phyloP scores from a whole-genome alignment of 192 early-diverging fungal genomes.

The Podila verticillata region DNA sequence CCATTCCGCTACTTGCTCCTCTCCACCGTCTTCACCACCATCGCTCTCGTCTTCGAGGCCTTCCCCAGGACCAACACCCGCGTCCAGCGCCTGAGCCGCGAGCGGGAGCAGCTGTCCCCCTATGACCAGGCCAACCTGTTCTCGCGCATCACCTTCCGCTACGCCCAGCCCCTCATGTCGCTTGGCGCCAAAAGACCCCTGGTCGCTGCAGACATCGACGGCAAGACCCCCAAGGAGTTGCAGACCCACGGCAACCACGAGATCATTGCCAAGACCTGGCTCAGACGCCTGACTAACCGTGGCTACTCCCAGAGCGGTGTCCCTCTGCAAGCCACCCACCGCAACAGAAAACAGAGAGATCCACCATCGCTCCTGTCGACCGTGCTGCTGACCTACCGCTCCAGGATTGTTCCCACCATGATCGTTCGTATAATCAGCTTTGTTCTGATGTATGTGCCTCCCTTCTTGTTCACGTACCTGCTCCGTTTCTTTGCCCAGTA shows the following conservation, averaged over 20 bases:
- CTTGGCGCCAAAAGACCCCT: conserved; percentile 77
- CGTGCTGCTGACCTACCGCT: conserved; percentile 15
- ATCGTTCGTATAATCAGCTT: conserved; percentile 19
- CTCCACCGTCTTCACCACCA: conserved; percentile 6
- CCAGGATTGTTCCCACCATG: conserved; percentile 15
- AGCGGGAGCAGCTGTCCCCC: conserved; percentile 9
- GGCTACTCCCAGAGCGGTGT: neutral
- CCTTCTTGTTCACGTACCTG: conserved; percentile 26
- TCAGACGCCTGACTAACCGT: neutral
- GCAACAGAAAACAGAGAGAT: neutral
- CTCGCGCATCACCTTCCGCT: conserved; percentile 81
- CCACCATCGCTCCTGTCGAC: conserved; percentile 27
- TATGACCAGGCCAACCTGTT: conserved; percentile 77
- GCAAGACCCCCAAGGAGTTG: conserved; percentile 5
- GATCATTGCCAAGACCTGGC: conserved; percentile 15
- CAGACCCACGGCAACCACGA: conserved; percentile 24
- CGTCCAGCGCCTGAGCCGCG: conserved; percentile 29
- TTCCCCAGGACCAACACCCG: conserved; percentile 23
- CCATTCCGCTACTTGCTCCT: conserved; percentile 16
- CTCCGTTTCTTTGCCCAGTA: conserved; percentile 39
- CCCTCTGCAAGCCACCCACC: neutral
- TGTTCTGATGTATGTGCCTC: conserved; percentile 20
- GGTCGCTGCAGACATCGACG: conserved; percentile 67
- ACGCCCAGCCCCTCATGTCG: conserved; percentile 86
- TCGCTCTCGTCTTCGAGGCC: conserved; percentile 26